Base-by-base conservation (phyloP, 2,329 filamentous ascomycete genomes). In the Penicillium brasilianum region DNA sequence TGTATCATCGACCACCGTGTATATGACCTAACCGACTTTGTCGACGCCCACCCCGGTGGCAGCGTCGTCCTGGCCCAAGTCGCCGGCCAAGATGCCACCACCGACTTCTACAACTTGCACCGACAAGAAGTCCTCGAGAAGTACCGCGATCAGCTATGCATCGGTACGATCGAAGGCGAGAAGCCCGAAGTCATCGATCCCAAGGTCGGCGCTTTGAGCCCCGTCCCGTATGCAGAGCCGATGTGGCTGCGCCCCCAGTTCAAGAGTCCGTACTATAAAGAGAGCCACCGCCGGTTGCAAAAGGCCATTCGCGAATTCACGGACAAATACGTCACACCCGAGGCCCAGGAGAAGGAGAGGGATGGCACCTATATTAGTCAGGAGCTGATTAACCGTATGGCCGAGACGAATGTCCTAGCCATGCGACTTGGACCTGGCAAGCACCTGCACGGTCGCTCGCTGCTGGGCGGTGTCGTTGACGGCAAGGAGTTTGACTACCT, bases 41-140 rank as follows among this genome's bases (percentile, higher is more conserved):
- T 92, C 68, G 90, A 95, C 73, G 91, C 90, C 22, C 92, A 96
- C 72, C 92, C 92, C 0, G 92, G 92, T 68, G 92, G 92, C 71
- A 87, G 88, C 71, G 88, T 90, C 46, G 92, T 96, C 25, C 86
- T 96, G 39, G 84, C 86, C 57, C 91, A 96, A 78, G 86, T 94
- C 51, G 92, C 90, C 32, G 92, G 92, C 64, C 85, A 87, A 67
- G 92, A 96, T 73, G 91, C 92, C 54, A 96, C 92, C 1, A 81
- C 84, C 37, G 90, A 89, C 59, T 96, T 96, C 78, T 96, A 96
- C 85, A 96, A 96, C 81, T 87, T 97, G 56, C 93, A 97, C 80
- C 84, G 92, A 28, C 92, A 96, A 69, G 92, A 96, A 78, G 91
- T 96, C n/a, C 84, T 96, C 11, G 81, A 88, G 62, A 93, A 93